A percentile compares a stretch with the other conserved stretches of the same genome.
These are phyloP conservation scores for Pythium sp. DNA, from an alignment of 352 stramenopile species.

Conservation along the genomic window DNA sequence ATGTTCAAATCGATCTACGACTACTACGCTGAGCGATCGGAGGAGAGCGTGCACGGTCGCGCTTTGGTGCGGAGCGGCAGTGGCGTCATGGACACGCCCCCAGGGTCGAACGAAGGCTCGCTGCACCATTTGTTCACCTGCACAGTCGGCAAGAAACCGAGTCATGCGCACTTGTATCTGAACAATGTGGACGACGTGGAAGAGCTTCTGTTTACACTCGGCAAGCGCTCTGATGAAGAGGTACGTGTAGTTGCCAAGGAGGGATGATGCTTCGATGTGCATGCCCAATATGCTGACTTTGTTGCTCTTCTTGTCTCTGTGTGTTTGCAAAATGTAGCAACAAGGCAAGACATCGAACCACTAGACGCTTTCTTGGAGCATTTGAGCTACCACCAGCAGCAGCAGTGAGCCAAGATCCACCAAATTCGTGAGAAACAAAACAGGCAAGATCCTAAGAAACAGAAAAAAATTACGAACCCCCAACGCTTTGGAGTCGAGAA, in stretches of 20 bases:
- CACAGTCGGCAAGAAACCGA: conserved; percentile 91
- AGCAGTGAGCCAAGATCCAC: neutral
- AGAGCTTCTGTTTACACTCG: conserved; percentile 67
- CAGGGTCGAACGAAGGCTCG: conserved; percentile 39
- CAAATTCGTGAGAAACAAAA: neutral
- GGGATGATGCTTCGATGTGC: neutral
- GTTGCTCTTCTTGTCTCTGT: neutral
- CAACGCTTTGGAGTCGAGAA: too few relatives aligned
- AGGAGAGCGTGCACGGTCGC: conserved; percentile 72
- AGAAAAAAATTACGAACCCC: neutral
- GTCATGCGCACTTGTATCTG: conserved; percentile 87
- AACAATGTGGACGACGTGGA: conserved; percentile 89
- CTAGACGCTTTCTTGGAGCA: neutral
- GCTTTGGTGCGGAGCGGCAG: neutral
- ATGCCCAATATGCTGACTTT: neutral
- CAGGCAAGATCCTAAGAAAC: neutral
- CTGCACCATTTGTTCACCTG: conserved; percentile 89
- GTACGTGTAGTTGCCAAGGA: neutral
- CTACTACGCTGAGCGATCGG: conserved; percentile 85
- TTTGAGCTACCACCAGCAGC: neutral
- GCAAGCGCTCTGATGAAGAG: conserved; percentile 26
- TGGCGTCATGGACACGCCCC: conserved; percentile 23
- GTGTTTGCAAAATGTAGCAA: neutral
- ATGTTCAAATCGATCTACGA: conserved; percentile 96
- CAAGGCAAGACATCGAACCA: neutral